Evolutionary conservation across 352 stramenopile genomes (phyloP), one percentile per base, ranked within the genome.

Genomic region (Globisporangium heterothallicum): DNA sequence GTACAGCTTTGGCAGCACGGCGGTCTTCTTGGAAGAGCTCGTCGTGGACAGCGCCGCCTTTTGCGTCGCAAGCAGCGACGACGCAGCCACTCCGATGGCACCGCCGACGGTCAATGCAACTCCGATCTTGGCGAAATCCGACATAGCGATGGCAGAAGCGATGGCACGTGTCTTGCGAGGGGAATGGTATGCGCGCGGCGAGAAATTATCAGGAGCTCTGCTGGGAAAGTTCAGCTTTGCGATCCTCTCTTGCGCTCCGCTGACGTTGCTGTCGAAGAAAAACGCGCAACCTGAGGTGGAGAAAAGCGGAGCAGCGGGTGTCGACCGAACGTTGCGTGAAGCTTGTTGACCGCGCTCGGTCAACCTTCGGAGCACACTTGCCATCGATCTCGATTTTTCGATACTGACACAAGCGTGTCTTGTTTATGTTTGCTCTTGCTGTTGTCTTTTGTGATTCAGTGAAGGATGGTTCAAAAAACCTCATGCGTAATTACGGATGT

Each of bases 101-200:
- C 69, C 66, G 21, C 72, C 72, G 24, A 83, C 42, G 12, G 69
- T 74, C 24, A 83, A 42, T 9, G 72, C 64, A n/a, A 65, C 61
- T 22, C 61, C 63, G 32, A 78, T 60, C 62, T 83, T 83, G 27
- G 61, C 54, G 52, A 74, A 50, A 53, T 78, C 69, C 35, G 64
- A 56, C 68, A 79, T 83, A 43, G 2, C 52, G 18, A 22, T 6
- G 27, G 2, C 41, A 21, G 22, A 8, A 29, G 26, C 21, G 19
- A 2, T 26, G 38, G 6, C n/a, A n/a, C 2, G 8, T 21, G 10
- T 21, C 25, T n/a, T n/a, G n/a, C n/a, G n/a, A n/a, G n/a, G n/a
- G 12, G 9, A 46, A 9, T 16, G 24, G 9, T 12, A 1, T 9
- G 41, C 41, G 6, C 19, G 41, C 41, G 12, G 32, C 14, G 32